Evolutionary conservation across 2,329 filamentous ascomycete genomes (phyloP).

Genomic region (Thyridium curvatum): DNA sequence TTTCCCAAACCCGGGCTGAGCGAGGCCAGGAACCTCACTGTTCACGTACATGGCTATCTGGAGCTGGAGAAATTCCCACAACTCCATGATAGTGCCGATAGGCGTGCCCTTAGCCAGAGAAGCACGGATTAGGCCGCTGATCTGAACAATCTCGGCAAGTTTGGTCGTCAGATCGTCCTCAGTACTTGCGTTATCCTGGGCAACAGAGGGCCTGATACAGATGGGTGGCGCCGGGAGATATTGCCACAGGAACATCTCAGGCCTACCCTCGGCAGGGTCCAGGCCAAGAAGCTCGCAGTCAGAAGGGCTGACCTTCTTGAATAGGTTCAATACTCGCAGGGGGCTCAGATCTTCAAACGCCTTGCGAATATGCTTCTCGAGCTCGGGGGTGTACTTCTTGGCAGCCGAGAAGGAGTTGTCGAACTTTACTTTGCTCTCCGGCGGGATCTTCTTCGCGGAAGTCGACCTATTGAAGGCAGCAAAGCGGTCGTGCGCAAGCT

Average conservation of each 20-base stretch:
- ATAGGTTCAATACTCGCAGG: conserved; percentile 79
- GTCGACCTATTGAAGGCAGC: conserved; percentile 83
- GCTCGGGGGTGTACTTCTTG: conserved; percentile 68
- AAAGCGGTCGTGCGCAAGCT: conserved; percentile 92
- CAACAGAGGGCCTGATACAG: conserved; percentile 88
- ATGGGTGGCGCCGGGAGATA: conserved; percentile 91
- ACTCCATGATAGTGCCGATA: conserved; percentile 88
- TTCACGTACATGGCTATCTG: conserved; percentile 98
- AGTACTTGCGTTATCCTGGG: conserved; percentile 86
- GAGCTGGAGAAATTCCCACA: conserved; percentile 94
- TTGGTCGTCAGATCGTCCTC: conserved; percentile 97
- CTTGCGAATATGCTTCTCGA: conserved; percentile 87
- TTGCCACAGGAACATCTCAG: conserved; percentile 98
- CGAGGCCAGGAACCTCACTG: conserved; percentile 88
- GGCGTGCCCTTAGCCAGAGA: conserved; percentile 78
- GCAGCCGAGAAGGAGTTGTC: conserved; percentile 80
- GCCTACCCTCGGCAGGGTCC: conserved; percentile 77
- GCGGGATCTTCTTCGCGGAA: conserved; percentile 75
- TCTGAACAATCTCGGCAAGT: conserved; percentile 91
- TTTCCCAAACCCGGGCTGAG: conserved; percentile 81
- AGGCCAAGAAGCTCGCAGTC: conserved; percentile 92
- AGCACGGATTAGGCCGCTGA: conserved; percentile 79
- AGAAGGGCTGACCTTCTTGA: conserved; percentile 75
- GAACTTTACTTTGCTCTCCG: conserved; percentile 75
- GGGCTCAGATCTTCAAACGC: conserved; percentile 94